Evolutionary conservation across 495 filamentous ascomycete genomes (phyloP).

Genomic region (Lasiosphaeria miniovina): DNA sequence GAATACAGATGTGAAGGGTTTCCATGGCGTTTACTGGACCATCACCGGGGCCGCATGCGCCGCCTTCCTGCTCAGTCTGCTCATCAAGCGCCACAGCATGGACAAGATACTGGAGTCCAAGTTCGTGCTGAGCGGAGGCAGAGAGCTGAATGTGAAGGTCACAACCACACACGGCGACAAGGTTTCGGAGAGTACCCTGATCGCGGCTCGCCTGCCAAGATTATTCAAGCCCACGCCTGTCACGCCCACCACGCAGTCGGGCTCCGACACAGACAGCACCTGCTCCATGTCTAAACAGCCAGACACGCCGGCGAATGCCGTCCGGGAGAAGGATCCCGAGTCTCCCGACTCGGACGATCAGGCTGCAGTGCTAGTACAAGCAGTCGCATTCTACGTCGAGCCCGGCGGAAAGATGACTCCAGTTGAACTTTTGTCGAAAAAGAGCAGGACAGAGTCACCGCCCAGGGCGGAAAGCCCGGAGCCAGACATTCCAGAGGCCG

Average conservation of each 20-base stretch:
- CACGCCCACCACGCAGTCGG: not conserved
- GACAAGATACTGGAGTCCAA: slow-evolving; percentile 28
- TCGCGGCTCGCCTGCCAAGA: not conserved
- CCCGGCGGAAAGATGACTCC: slow-evolving; percentile 17
- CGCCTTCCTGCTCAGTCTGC: slow-evolving; percentile 21
- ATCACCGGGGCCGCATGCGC: slow-evolving; percentile 19
- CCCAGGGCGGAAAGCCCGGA: not conserved
- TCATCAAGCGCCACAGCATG: slow-evolving; percentile 26
- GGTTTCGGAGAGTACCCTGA: not conserved
- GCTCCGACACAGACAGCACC: slow-evolving; percentile 5
- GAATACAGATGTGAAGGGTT: slow-evolving; percentile 20
- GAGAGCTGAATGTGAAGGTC: not conserved
- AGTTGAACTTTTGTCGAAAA: slow-evolving; percentile 7
- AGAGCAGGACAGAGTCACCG: not conserved
- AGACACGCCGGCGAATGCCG: not conserved
- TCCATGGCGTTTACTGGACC: slow-evolving; percentile 30
- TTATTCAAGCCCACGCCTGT: slow-evolving; percentile 2
- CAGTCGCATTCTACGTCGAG: slow-evolving; percentile 20
- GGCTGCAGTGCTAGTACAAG: not conserved
- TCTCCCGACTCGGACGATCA: not conserved
- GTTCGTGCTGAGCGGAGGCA: slow-evolving; percentile 23
- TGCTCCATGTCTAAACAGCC: slow-evolving; percentile 2
- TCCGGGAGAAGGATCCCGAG: not conserved
- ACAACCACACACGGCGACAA: not conserved
- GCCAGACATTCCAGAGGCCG: no score